Percentiles rank a stretch among this genome's conserved stretches.
These are phyloP conservation scores for Moricandia moricandioides DNA, from an alignment of 345 rosid species.

Conservation along the genomic window DNA sequence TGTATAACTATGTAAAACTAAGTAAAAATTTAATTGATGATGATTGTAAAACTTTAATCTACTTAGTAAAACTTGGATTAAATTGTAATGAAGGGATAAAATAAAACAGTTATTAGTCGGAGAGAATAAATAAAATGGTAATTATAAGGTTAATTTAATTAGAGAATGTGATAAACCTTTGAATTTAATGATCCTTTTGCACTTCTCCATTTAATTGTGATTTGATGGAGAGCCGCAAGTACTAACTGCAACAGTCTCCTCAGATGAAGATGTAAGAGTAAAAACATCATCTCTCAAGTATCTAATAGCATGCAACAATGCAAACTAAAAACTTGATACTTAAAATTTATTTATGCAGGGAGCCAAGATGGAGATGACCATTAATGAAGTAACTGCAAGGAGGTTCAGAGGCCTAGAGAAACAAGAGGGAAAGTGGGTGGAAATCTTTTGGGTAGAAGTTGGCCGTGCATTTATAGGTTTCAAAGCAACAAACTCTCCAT, in stretches of 20 bases:
- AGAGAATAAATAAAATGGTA: too few species aligned
- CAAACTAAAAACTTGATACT: not conserved
- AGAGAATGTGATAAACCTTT: too few species aligned
- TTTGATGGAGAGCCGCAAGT: not conserved
- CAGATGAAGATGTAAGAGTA: not conserved
- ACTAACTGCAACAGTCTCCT: not conserved
- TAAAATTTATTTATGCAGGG: not conserved
- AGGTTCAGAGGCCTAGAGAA: not conserved
- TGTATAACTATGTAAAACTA: too few species aligned
- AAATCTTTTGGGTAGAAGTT: not conserved
- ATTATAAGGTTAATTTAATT: too few species aligned
- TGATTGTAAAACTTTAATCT: too few species aligned
- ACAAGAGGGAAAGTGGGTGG: not conserved
- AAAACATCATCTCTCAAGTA: not conserved
- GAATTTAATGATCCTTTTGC: too few species aligned
- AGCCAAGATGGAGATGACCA: not conserved
- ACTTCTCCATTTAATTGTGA: too few species aligned
- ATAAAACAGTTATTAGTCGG: too few species aligned
- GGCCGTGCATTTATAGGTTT: not conserved
- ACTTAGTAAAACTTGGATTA: too few species aligned
- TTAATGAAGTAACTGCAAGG: not conserved
- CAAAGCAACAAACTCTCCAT: not conserved
- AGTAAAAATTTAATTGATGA: too few species aligned
- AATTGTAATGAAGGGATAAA: too few species aligned
- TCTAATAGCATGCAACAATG: too few species aligned